phyloP scores from a whole-genome alignment of 495 filamentous ascomycete genomes.

The Penicillium cinerascens region DNA sequence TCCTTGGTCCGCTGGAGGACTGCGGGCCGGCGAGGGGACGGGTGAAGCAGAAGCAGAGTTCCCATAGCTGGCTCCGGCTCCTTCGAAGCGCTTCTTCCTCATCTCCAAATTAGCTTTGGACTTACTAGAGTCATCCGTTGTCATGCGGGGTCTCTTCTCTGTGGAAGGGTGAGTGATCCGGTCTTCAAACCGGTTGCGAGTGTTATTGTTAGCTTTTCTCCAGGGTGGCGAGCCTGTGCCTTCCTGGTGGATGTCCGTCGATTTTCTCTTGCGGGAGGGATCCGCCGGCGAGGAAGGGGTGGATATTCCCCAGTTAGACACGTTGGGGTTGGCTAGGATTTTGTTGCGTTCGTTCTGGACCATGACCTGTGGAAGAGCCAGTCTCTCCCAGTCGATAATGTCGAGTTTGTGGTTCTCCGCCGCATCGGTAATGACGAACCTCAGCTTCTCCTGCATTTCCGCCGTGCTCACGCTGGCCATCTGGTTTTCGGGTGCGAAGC shows the following conservation, averaged over 20 bases:
- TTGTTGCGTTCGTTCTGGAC: slow-evolving; percentile 68
- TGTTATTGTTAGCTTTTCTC: slow-evolving; percentile 60
- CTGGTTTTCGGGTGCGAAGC: slow-evolving; percentile 69
- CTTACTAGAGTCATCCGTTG: slow-evolving; percentile 67
- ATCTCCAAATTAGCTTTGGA: slow-evolving; percentile 83
- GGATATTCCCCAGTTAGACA: slow-evolving; percentile 36
- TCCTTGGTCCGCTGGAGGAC: slow-evolving; percentile 55
- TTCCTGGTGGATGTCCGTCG: slow-evolving; percentile 55
- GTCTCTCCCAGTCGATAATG: slow-evolving; percentile 72
- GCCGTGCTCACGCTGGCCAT: slow-evolving; percentile 58
- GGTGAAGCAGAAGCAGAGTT: slow-evolving; percentile 44
- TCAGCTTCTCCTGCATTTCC: slow-evolving; percentile 82
- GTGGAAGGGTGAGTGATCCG: slow-evolving; percentile 62
- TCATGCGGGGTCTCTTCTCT: slow-evolving; percentile 60
- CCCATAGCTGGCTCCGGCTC: slow-evolving; percentile 49
- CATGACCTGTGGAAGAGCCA: slow-evolving; percentile 85
- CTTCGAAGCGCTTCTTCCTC: slow-evolving; percentile 81
- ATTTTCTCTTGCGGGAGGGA: slow-evolving; percentile 72
- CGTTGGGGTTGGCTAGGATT: slow-evolving; percentile 35
- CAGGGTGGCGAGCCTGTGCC: slow-evolving; percentile 59
- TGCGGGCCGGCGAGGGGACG: slow-evolving; percentile 54
- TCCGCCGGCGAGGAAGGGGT: slow-evolving; percentile 31
- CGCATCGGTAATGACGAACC: slow-evolving; percentile 76
- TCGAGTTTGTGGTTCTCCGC: slow-evolving; percentile 66
- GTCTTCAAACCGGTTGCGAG: slow-evolving; percentile 63